phyloP scores from a whole-genome alignment of 73 alveolate species.

The Paramecium primaurelia region DNA sequence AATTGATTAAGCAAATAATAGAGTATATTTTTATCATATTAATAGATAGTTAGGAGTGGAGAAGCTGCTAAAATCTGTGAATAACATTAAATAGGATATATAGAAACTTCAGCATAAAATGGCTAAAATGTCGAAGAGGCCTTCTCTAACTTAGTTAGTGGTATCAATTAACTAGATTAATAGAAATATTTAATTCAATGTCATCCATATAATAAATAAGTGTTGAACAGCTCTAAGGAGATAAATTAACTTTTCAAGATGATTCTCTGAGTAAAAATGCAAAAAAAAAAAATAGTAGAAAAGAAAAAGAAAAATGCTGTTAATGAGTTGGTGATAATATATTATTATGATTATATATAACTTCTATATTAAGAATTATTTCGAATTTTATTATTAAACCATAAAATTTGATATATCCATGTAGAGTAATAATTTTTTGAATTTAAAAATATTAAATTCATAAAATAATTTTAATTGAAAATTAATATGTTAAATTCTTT shows the following conservation, averaged over 20 bases:
- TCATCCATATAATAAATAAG: neutral
- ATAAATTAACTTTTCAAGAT: neutral
- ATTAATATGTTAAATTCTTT: too few relatives aligned
- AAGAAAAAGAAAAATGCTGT: neutral
- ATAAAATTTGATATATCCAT: too few relatives aligned
- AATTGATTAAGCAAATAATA: neutral
- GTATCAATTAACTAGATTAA: neutral
- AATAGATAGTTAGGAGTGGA: neutral
- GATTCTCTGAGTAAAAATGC: neutral
- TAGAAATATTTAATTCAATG: neutral
- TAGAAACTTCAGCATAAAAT: neutral
- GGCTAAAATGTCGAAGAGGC: neutral
- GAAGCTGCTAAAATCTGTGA: neutral
- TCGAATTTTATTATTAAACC: too few relatives aligned
- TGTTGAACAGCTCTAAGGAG: neutral
- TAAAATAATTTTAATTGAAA: too few relatives aligned
- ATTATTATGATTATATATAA: too few relatives aligned
- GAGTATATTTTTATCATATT: neutral
- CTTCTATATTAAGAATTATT: neutral
- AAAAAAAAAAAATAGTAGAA: too few relatives aligned
- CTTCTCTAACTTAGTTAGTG: neutral
- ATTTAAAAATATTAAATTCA: too few relatives aligned
- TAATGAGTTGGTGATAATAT: neutral
- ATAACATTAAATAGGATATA: neutral
- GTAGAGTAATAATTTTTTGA: too few relatives aligned